Evolutionary conservation across 257 asterid genomes (phyloP).

Genomic region (Nicotiana obtusifolia): DNA sequence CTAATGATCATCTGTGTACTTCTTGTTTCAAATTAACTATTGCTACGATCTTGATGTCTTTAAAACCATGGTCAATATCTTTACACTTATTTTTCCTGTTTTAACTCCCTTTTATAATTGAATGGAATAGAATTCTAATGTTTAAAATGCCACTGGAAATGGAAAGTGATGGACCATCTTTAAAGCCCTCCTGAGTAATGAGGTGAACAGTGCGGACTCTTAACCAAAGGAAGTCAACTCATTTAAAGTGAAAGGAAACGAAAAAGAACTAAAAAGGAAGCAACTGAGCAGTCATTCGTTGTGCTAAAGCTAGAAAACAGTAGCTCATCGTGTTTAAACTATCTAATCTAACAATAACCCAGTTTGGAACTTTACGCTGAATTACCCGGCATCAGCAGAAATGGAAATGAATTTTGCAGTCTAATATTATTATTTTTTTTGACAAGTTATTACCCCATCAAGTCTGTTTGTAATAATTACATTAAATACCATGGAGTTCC

Average conservation of each 20-base stretch:
- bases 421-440: neutral
- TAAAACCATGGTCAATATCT: neutral
- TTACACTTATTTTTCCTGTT: neutral
- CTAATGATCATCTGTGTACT: neutral
- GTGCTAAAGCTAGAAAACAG: neutral
- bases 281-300: neutral
- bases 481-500: neutral
- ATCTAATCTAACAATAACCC: neutral
- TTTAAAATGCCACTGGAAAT: neutral
- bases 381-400: neutral
- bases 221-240: neutral
- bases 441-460: neutral
- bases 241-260: neutral
- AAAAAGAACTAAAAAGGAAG: neutral
- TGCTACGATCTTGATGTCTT: neutral
- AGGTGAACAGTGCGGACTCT: neutral
- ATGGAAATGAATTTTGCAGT: neutral
- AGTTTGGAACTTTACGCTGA: neutral
- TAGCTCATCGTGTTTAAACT: neutral
- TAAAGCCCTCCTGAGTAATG: neutral
- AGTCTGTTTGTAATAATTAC: neutral
- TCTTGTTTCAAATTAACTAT: neutral
- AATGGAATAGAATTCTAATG: neutral
- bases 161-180: neutral
- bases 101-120: neutral